Conservation (phyloP, 2,329 filamentous ascomycete species). For the Rasamsonia emersonii region DNA sequence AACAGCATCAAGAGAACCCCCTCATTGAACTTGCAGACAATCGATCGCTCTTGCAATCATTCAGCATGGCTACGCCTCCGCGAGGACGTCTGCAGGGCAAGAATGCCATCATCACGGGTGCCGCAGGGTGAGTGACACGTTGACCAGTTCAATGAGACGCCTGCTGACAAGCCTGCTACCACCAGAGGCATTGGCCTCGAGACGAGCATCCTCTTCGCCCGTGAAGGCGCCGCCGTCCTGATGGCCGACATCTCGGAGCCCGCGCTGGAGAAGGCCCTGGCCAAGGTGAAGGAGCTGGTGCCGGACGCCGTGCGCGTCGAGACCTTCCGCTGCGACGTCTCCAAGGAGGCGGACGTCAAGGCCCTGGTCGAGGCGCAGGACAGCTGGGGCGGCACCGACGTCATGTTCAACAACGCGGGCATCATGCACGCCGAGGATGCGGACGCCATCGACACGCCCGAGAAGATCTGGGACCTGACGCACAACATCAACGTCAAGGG, state of each 20-base stretch:
- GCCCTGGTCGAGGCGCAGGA: conserved; percentile 67
- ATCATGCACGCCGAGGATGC: conserved; percentile 86
- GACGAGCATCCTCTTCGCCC: conserved; percentile 79
- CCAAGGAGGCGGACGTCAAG: conserved; percentile 71
- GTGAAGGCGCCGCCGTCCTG: conserved; percentile 77
- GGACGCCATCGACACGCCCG: conserved; percentile 73
- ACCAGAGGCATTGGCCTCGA: conserved; percentile 82
- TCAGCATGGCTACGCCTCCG: conserved; percentile 9
- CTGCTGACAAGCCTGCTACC: conserved; percentile 4
- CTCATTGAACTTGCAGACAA: no score
- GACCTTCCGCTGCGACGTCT: conserved; percentile 65
- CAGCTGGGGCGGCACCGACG: conserved; percentile 75
- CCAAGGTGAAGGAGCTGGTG: conserved; percentile 66
- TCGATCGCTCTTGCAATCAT: not conserved
- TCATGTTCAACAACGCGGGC: conserved; percentile 96
- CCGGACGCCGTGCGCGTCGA: conserved; percentile 55
- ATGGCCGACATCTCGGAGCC: conserved; percentile 77
- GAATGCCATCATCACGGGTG: conserved; percentile 72
- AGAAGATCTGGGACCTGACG: conserved; percentile 89
- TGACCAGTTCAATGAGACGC: not conserved
- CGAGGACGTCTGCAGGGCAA: conserved; percentile 52
- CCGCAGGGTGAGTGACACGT: conserved; percentile 59
- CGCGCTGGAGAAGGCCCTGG: conserved; percentile 66
- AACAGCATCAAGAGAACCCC: no score
- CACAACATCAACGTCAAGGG: conserved; percentile 96